Evolutionary conservation across 2,329 filamentous ascomycete genomes (phyloP), one percentile per base, ranked within the genome.

Genomic region (Lasiodiplodia hormozganensis): DNA sequence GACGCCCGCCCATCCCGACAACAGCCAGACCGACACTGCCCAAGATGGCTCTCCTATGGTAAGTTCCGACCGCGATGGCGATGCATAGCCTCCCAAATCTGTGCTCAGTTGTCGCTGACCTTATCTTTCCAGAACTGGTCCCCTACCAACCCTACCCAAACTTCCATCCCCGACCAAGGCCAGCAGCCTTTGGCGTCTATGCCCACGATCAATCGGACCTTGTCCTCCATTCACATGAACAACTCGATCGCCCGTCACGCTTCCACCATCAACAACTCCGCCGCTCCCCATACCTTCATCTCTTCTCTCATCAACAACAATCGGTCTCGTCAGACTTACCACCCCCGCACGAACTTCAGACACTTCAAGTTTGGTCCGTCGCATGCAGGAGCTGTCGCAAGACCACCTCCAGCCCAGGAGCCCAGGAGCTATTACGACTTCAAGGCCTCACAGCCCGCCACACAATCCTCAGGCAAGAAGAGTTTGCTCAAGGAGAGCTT

Each of bases 1-100:
- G 25, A 52, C 47, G 11, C 60, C 47, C 23, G 47, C 60, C 28
- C 28, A 25, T 12, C 25, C 7, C 18, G 12, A 25, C 43, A n/a
- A 18, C 60, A 21, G 12, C 28, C n/a, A 36, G 43, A 47, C 43
- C 43, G 14, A 25, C n/a, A 28, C 43, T n/a, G 34, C 60, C 28
- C 18, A n/a, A n/a, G 47, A 36, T 31, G 60, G 28, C 18, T 64
- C 60, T 3, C 31, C 31, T 12, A 65, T 56, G 51, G 62, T 65
- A 47, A 43, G 62, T 16, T 21, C 40, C 12, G 16, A 18, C 14
- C 51, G 10, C 31, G 6, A 12, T 23, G 31, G 28, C 40, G 10
- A 38, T 5, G 31, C 60, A 25, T 12, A 31, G 7, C 18, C n/a
- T 25, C 8, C 6, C 23, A n/a, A 14, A 6, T 12, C 11, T 12